Base-by-base conservation (phyloP, 1,139 yeast genomes). In the Saccharomyces pastorianus region DNA sequence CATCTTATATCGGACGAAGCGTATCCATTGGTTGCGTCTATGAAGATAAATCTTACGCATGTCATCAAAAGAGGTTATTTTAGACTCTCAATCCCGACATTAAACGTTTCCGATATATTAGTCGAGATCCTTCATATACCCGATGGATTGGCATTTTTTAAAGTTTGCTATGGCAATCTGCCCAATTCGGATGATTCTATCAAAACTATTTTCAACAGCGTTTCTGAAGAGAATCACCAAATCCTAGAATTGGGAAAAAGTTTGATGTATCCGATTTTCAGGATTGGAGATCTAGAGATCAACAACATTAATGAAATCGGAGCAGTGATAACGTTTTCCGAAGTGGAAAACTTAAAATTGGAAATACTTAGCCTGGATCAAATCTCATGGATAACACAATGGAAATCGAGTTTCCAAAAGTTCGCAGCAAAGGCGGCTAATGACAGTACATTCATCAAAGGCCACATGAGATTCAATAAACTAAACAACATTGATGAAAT, bases 181-280 rank as follows among this genome's bases (percentile, higher is more conserved):
- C 58, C 62, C n/a, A 51, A 38, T 28, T 29, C 51, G 7, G 46
- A 42, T 9, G 54, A 46, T 32, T 32, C 38, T 1, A 32, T 32
- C 6, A 13, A 32, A 32, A 32, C 38, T 13, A 13, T 32, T 32
- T 20, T 25, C 57, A 7, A 47, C 53, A 3, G 50, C 51, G 6
- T 57, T 6, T 46, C 53, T 9, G 49, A 52, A 38, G 53, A 58
- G 27, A 41, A 53, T 29, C 42, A 51, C 31, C 50, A 53, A 28
- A 31, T 51, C 23, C 50, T 56, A 49, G 62, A 67, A 47, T 61
- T 72, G 9, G 73, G 73, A 6, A 58, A 73, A 38, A 64, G 70
- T 14, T 59, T 73, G 32, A 59, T 72, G 53, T 72, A 71, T 57
- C 72, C 73, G 3, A 59, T 68, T 4, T 65, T 72, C 50, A 61